phyloP scores from a whole-genome alignment of 108 stramenopile species.

The Bacterosira constricta region DNA sequence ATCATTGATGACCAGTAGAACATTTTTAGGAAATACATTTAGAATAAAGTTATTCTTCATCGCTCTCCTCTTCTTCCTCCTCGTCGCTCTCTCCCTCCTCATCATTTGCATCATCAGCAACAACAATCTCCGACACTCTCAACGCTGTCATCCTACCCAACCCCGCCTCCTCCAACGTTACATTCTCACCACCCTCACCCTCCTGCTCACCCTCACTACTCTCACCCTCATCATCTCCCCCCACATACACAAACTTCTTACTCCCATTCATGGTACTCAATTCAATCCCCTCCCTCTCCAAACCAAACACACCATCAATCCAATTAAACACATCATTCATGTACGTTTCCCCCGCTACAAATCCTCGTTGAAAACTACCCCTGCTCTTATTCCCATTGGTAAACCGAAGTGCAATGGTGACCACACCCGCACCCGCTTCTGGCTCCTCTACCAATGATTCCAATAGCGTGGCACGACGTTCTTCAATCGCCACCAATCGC shows the following conservation, averaged over 20 bases:
- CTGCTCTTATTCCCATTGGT: constrained; percentile 32
- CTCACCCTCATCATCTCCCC: constrained; percentile 24
- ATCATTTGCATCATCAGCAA: background rate
- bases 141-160: constrained; percentile 70
- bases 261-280: constrained; percentile 80
- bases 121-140: constrained; percentile 55
- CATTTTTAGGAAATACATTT: background rate
- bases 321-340: constrained; percentile 76
- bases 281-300: constrained; percentile 75
- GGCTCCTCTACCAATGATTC: constrained; percentile 66
- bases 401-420: constrained; percentile 75
- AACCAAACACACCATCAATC: constrained; percentile 74
- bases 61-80: constrained; percentile 32
- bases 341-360: constrained; percentile 47
- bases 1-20: background rate
- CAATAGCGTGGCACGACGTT: constrained; percentile 52
- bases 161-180: constrained; percentile 61
- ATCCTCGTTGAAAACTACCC: constrained; percentile 46
- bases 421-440: constrained; percentile 39
- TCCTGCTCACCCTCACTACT: background rate
- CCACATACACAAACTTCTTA: constrained; percentile 63
- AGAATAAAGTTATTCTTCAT: background rate
- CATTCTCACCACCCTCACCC: constrained; percentile 19
- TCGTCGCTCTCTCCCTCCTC: constrained; percentile 21
- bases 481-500: constrained; percentile 41